A percentile compares a stretch with the other conserved stretches of the same genome.
Evolutionary conservation across 331 rosid species (phyloP).

Genomic region (Pyracantha coccinea): DNA sequence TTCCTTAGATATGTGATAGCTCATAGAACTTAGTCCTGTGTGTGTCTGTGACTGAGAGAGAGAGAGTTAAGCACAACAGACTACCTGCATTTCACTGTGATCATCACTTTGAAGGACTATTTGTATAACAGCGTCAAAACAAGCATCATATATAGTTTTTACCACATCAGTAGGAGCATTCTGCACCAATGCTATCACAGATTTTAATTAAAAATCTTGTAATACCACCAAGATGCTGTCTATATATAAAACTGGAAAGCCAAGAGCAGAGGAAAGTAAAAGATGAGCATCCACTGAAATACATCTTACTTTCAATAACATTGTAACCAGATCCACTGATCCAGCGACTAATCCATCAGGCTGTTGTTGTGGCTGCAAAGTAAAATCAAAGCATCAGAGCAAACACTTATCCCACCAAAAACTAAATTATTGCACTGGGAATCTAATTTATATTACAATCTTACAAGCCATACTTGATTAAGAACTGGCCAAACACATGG

Average conservation of each 20-base stretch:
- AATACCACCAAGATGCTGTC: slow-evolving; percentile 4
- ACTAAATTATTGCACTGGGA: not conserved
- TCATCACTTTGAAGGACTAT: slow-evolving; percentile 79
- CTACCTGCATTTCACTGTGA: slow-evolving; percentile 94
- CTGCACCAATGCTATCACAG: slow-evolving; percentile 49
- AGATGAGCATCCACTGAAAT: slow-evolving; percentile 12
- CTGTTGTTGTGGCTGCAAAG: slow-evolving; percentile 70
- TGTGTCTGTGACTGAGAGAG: not conserved
- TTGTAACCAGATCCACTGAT: slow-evolving; percentile 78
- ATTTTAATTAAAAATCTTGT: slow-evolving; percentile 23
- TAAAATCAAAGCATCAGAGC: slow-evolving; percentile 29
- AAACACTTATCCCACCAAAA: not conserved
- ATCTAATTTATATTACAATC: slow-evolving; percentile 7
- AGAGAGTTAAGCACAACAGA: not conserved
- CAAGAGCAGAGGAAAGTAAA: not conserved
- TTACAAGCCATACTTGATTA: slow-evolving; percentile 45
- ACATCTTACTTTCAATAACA: slow-evolving; percentile 86
- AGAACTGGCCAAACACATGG: slow-evolving; percentile 71
- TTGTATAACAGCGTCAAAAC: slow-evolving; percentile 55
- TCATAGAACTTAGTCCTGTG: not conserved
- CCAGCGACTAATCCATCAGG: slow-evolving; percentile 88
- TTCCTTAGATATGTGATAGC: not conserved
- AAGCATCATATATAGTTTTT: slow-evolving; percentile 65
- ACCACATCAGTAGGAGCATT: slow-evolving; percentile 73
- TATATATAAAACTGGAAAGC: slow-evolving; percentile 6